Evolutionary conservation across 116 monocot species (phyloP), one percentile per base, ranked within the genome.

Genomic region (Zostera marina): DNA sequence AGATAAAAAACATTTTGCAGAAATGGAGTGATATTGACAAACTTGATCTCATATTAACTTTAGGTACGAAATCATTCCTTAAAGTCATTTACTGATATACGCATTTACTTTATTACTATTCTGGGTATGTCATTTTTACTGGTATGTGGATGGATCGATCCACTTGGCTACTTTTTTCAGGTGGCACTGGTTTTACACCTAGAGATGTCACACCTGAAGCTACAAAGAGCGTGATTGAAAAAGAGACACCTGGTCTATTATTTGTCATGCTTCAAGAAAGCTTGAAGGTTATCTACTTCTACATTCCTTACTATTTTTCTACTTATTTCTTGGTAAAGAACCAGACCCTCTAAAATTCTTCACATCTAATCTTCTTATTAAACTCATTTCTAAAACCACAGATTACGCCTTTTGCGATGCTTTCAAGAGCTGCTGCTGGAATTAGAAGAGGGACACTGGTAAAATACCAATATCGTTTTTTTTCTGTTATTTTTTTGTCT

Each of bases 181-280:
- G 96, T 54, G 96, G 96, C 38, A 89, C 96, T 64, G 96, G 96
- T 0, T 89, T 89, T 65, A 82, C 96, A 0, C 85, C 96, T 49
- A 82, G 96, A 76, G 96, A 96, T 67, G 85, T 89, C 17, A 96
- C 96, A 24, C 96, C 96, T 63, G 94, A 94, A 70, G 94, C 94
- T 15, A 94, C 89, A 59, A 89, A 89, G 63, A 46, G 70, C 9
- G 21, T 89, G 38, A 57, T 89, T 48, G 80, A 89, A 52, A 89
- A 85, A 65, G 89, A 96, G 59, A 63, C 94, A 58, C 85, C 77
- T 65, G 89, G 89, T 55, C 77, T 96, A 16, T 42, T 68, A 12
- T 79, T 69, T 64, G 82, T 80, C 26, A 94, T 94, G 88, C 75
- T 96, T 69, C 88, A 85, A 68, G 89, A 89, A 69, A 82, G 82